Conservation (phyloP, 331 rosid genomes). For the Malus hybrid region DNA sequence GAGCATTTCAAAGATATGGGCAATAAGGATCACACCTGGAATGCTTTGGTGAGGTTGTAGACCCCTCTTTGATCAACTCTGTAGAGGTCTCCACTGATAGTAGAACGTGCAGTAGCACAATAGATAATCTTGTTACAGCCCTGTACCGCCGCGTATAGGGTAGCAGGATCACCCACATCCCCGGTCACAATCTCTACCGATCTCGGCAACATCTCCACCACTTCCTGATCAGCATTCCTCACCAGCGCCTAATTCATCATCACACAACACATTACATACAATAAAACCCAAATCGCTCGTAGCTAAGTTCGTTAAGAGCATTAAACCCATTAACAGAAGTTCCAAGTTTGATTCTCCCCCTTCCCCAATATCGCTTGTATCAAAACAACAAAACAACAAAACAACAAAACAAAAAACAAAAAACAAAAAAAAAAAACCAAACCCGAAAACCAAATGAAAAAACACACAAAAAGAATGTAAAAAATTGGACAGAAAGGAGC, state of each 20-base stretch:
- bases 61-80: slow-evolving; percentile 68
- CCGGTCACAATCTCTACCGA: slow-evolving; percentile 76
- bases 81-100: slow-evolving; percentile 31
- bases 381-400: background rate
- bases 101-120: slow-evolving; percentile 93
- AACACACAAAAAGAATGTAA: too few relatives aligned
- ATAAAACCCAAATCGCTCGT: background rate
- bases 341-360: background rate
- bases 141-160: slow-evolving; percentile 59
- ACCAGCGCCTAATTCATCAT: slow-evolving; percentile 57
- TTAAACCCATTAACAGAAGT: background rate
- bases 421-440: too few relatives aligned
- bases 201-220: slow-evolving; percentile 76
- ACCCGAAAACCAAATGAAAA: background rate
- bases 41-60: slow-evolving; percentile 79
- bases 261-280: background rate
- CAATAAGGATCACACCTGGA: slow-evolving; percentile 51
- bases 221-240: slow-evolving; percentile 63
- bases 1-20: slow-evolving; percentile 1
- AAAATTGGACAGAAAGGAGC: background rate
- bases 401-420: too few relatives aligned
- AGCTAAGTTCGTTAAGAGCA: too few relatives aligned
- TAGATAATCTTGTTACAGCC: slow-evolving; percentile 81
- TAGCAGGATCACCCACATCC: slow-evolving; percentile 81
- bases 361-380: background rate